Conservation (phyloP, 1,139 yeast genomes). For the Candida tropicalis region DNA sequence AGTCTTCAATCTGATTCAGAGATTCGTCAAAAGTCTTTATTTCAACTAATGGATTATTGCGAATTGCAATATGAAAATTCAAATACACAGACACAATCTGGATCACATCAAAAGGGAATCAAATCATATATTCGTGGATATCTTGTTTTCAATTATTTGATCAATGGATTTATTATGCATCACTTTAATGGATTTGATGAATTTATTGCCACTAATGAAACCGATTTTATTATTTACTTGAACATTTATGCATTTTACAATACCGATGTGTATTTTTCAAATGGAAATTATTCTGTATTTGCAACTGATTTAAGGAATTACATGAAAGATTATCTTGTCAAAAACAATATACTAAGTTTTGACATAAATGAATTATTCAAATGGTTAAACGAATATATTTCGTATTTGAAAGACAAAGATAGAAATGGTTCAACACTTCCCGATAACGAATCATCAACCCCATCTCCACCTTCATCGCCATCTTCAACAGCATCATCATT, state of each 20-base stretch:
- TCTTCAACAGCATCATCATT: conserved; percentile 6
- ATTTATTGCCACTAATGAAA: conserved; percentile 40
- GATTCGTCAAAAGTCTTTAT: conserved; percentile 37
- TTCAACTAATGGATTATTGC: conserved; percentile 48
- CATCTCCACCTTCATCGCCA: neutral
- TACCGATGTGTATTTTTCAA: conserved; percentile 29
- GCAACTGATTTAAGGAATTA: conserved; percentile 28
- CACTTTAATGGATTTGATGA: conserved; percentile 49
- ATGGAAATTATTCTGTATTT: conserved; percentile 25
- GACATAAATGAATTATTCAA: conserved; percentile 40
- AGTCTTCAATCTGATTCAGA: conserved; percentile 37
- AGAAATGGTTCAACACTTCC: neutral
- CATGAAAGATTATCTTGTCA: conserved; percentile 34
- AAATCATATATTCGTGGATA: conserved; percentile 40
- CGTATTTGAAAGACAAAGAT: conserved; percentile 40
- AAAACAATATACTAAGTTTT: conserved; percentile 35
- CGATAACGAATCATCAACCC: neutral
- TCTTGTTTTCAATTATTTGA: conserved; percentile 46
- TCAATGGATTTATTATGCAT: conserved; percentile 46
- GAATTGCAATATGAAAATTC: conserved; percentile 40
- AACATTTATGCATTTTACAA: conserved; percentile 48
- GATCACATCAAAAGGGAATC: conserved; percentile 21
- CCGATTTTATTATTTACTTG: conserved; percentile 47
- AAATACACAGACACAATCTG: conserved; percentile 18
- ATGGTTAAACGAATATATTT: conserved; percentile 48